Conservation (phyloP, 75 land plant species). For the Pinus albicaulis region DNA sequence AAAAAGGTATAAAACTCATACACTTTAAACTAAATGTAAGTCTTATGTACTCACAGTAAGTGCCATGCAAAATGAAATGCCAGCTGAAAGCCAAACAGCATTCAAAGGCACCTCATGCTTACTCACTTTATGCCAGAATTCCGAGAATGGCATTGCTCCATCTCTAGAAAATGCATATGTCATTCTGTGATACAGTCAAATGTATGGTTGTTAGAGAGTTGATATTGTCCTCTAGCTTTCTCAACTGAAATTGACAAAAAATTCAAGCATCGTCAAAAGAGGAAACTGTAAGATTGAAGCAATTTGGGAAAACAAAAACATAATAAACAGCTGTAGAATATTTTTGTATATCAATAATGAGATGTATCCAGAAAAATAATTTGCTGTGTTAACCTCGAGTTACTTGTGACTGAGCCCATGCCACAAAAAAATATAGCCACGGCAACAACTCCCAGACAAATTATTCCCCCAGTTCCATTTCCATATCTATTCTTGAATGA, state of each 20-base stretch:
- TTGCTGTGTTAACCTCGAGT: conserved; percentile 58
- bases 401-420: conserved; percentile 91
- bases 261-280: not conserved
- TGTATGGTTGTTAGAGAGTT: not conserved
- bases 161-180: conserved; percentile 98
- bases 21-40: not conserved
- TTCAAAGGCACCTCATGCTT: conserved; percentile 76
- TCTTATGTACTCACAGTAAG: conserved; percentile 56
- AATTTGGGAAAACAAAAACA: not conserved
- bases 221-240: not conserved
- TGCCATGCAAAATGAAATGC: conserved; percentile 85
- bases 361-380: not conserved
- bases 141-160: conserved; percentile 93
- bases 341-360: not conserved
- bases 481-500: conserved; percentile 84
- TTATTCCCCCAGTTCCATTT: conserved; percentile 80
- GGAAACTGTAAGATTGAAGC: not conserved
- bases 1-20: not conserved
- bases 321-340: not conserved
- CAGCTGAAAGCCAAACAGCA: conserved; percentile 85
- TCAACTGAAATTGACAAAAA: not conserved
- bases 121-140: conserved; percentile 86
- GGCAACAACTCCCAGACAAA: conserved; percentile 75
- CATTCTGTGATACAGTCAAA: conserved; percentile 53
- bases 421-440: conserved; percentile 91